Percentiles rank a stretch among this genome's conserved stretches.
These are phyloP conservation scores for Fonsecaea pedrosoi DNA, from an alignment of 2,329 filamentous ascomycete genomes.

Conservation along the genomic window DNA sequence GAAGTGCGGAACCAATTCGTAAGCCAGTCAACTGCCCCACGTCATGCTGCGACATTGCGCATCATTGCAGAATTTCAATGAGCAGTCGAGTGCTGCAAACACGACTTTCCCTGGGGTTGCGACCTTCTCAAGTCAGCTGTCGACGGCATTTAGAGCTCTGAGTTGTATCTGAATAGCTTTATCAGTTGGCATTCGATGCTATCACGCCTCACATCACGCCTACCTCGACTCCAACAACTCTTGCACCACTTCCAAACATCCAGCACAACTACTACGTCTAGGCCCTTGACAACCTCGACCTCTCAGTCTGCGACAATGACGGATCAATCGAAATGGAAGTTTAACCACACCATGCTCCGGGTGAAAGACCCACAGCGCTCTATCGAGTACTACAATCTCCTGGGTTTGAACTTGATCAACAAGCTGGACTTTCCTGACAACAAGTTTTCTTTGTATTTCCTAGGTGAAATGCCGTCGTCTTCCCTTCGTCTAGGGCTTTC, in stretches of 20 bases:
- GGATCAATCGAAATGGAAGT: conserved; percentile 63
- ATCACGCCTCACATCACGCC: conserved; percentile 17
- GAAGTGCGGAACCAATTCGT: conserved; percentile 9
- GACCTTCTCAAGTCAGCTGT: background rate
- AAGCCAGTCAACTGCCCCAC: conserved; percentile 8
- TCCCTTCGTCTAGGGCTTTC: background rate
- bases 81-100: conserved; percentile 1
- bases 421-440: conserved; percentile 82
- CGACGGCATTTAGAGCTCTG: background rate
- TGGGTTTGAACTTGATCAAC: conserved; percentile 84
- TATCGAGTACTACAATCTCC: conserved; percentile 92
- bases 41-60: conserved; percentile 11
- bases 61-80: conserved; percentile 8
- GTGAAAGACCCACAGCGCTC: conserved; percentile 72
- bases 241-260: conserved; percentile 17
- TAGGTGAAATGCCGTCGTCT: conserved; percentile 48
- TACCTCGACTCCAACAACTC: conserved; percentile 23
- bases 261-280: conserved; percentile 7
- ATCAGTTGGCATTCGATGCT: conserved; percentile 14
- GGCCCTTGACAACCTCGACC: conserved; percentile 8
- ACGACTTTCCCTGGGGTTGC: background rate
- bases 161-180: background rate
- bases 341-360: conserved; percentile 76
- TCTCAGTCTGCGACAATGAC: conserved; percentile 36
- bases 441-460: conserved; percentile 95